Percentiles rank a stretch among this genome's conserved stretches.
These are phyloP conservation scores for Claviceps purpurea DNA, from an alignment of 2,329 filamentous ascomycete genomes.

Conservation along the genomic window DNA sequence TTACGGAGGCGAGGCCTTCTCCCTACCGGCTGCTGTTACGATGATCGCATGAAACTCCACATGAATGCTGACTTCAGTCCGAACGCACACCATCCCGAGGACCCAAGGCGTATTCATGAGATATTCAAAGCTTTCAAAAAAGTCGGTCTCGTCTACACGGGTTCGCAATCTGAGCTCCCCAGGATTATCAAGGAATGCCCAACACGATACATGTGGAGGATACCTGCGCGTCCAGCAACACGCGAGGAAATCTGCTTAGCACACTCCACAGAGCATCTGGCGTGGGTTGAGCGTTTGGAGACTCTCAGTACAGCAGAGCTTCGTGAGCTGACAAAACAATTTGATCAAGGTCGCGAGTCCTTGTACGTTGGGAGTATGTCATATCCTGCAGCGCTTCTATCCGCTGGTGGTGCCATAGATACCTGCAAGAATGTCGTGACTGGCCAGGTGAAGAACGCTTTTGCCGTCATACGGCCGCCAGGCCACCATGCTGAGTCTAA, in stretches of 20 bases:
- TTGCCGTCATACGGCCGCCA: conserved; percentile 87
- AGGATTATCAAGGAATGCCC: conserved; percentile 39
- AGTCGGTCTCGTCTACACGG: conserved; percentile 60
- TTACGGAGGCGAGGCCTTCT: conserved; percentile 36
- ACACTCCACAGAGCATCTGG: conserved; percentile 64
- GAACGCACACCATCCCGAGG: conserved; percentile 80
- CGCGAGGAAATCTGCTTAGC: conserved; percentile 67
- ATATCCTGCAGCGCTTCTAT: conserved; percentile 66
- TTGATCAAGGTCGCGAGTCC: conserved; percentile 56
- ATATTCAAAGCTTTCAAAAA: conserved; percentile 84
- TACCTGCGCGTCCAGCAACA: conserved; percentile 64
- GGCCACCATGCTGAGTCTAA: conserved; percentile 89
- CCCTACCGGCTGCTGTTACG: conserved; percentile 73
- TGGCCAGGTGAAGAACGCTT: conserved; percentile 79
- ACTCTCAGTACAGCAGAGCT: conserved; percentile 49
- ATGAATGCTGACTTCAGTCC: conserved; percentile 66
- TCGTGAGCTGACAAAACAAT: conserved; percentile 46
- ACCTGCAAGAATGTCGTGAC: conserved; percentile 83
- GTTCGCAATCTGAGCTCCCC: conserved; percentile 39
- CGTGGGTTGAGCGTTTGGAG: conserved; percentile 55
- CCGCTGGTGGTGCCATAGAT: conserved; percentile 88
- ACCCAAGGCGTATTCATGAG: conserved; percentile 79
- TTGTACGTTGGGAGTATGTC: conserved; percentile 76
- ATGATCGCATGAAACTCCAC: conserved; percentile 91
- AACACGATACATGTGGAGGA: conserved; percentile 58